phyloP scores from a whole-genome alignment of 345 rosid species.

The Syzygium grande region DNA sequence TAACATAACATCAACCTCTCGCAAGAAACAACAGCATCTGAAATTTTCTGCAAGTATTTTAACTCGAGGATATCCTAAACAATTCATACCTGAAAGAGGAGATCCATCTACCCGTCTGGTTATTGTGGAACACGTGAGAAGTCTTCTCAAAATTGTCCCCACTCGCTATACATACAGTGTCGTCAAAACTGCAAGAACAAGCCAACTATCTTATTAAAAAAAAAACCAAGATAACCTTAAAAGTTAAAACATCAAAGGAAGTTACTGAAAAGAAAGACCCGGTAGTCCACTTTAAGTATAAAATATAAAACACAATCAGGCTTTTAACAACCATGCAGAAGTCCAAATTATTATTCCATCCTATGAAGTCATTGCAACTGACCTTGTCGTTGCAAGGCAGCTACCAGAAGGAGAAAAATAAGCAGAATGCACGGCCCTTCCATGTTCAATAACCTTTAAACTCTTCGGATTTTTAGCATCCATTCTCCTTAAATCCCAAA shows the following conservation, averaged over 20 bases:
- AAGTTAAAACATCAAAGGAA: not conserved
- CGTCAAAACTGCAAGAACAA: conserved; percentile 39
- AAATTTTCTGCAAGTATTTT: not conserved
- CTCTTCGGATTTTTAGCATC: conserved; percentile 21
- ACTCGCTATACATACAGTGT: conserved; percentile 41
- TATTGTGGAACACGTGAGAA: conserved; percentile 42
- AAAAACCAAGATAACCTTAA: not conserved
- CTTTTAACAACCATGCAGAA: not conserved
- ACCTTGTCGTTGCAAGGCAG: conserved; percentile 78
- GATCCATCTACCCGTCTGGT: conserved; percentile 61
- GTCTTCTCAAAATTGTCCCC: conserved; percentile 44
- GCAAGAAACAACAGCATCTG: not conserved
- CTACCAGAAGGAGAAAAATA: conserved; percentile 85
- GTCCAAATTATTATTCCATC: not conserved
- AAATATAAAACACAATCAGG: not conserved
- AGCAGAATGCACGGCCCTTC: conserved; percentile 64
- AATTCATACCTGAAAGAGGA: conserved; percentile 52
- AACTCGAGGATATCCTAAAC: not conserved
- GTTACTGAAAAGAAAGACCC: not conserved
- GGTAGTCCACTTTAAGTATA: not conserved
- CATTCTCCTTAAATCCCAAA: conserved; percentile 81
- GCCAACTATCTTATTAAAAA: not conserved
- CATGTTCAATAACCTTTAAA: conserved; percentile 33
- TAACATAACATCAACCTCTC: not conserved
- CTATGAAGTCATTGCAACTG: not conserved